Evolutionary conservation across 2,329 filamentous ascomycete species (phyloP).

Genomic region (Talaromyces rugulosus): DNA sequence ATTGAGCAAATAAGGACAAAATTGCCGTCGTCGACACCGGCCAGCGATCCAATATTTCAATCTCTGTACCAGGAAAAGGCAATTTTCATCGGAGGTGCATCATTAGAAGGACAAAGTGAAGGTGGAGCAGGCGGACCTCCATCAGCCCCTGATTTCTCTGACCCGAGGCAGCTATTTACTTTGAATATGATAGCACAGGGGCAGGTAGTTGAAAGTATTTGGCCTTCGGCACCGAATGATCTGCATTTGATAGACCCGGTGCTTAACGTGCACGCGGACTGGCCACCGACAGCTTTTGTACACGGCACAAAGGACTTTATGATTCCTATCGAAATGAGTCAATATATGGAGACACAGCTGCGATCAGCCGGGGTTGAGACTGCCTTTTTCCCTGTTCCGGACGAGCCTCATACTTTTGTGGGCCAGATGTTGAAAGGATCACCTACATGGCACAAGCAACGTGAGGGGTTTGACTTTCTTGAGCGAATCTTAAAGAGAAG

Average conservation of each 20-base stretch:
- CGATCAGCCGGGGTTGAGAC: neutral
- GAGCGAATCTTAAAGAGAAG: neutral
- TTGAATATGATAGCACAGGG: constrained; percentile 3
- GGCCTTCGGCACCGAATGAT: neutral
- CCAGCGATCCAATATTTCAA: neutral
- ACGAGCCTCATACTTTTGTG: constrained; percentile 3
- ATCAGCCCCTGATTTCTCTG: neutral
- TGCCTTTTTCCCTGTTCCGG: neutral
- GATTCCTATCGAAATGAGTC: neutral
- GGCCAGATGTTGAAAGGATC: constrained; percentile 3
- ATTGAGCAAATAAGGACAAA: neutral
- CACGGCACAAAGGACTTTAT: neutral
- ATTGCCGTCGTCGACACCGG: neutral
- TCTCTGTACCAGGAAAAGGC: neutral
- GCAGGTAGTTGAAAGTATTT: neutral
- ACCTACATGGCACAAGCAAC: constrained; percentile 2
- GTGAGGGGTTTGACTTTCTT: constrained; percentile 2
- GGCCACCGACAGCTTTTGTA: neutral
- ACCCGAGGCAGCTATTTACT: constrained; percentile 1
- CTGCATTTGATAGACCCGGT: neutral
- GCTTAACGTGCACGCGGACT: neutral
- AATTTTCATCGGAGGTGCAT: neutral
- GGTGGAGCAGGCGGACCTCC: neutral
- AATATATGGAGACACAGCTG: neutral
- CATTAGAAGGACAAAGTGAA: constrained; percentile 1